These are phyloP conservation scores for Protomyces pachydermus DNA, from an alignment of 1,139 yeast species.

Conservation along the genomic window DNA sequence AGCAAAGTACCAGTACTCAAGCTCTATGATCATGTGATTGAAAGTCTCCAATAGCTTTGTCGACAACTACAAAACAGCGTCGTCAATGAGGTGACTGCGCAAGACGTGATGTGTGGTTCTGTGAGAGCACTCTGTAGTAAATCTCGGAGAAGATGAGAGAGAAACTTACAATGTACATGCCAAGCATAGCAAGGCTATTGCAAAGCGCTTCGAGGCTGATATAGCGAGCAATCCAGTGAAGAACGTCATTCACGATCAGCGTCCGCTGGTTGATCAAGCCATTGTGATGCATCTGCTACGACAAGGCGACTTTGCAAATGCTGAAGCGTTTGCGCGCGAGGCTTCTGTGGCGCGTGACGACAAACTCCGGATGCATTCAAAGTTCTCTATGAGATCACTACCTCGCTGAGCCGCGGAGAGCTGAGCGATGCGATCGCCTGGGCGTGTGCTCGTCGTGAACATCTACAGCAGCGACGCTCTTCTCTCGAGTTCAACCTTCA, in stretches of 20 bases:
- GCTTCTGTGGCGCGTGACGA: slow-evolving; percentile 38
- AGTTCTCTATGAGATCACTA: slow-evolving; percentile 41
- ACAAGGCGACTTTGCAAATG: slow-evolving; percentile 45
- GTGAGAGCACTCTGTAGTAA: neutral
- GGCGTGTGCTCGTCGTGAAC: slow-evolving; percentile 38
- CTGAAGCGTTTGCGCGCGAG: slow-evolving; percentile 39
- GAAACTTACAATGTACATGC: slow-evolving; percentile 37
- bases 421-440: slow-evolving; percentile 45
- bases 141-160: slow-evolving; percentile 36
- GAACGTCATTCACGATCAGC: slow-evolving; percentile 12
- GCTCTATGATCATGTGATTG: neutral
- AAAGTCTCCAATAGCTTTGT: neutral
- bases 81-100: neutral
- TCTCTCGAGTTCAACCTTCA: slow-evolving; percentile 62
- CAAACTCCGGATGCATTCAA: slow-evolving; percentile 40
- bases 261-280: slow-evolving; percentile 34
- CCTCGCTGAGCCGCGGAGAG: slow-evolving; percentile 36
- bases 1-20: neutral
- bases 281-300: slow-evolving; percentile 46
- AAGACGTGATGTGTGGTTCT: neutral
- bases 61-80: neutral
- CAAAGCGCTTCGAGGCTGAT: slow-evolving; percentile 36
- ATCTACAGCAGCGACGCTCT: slow-evolving; percentile 38
- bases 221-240: slow-evolving; percentile 34
- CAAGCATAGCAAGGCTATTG: slow-evolving; percentile 40